Base-by-base conservation (phyloP, 169 alveolate genomes). In the Toxoplasma gondii region DNA sequence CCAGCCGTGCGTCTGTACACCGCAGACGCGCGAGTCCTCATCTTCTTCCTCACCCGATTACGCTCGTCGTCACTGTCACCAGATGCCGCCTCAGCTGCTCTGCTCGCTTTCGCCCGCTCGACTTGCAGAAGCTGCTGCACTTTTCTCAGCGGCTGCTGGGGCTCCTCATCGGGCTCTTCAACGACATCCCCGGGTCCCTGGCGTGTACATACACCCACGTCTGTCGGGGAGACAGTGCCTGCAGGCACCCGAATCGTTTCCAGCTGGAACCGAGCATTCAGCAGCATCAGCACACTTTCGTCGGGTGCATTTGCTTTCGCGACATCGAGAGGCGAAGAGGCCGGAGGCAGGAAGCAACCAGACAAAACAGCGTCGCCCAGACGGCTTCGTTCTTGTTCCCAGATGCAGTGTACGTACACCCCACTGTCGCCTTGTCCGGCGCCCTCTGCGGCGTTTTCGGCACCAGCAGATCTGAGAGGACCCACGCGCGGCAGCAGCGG, bases 381-480 rank as follows among this genome's bases (percentile, higher is more conserved):
- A n/a, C 84, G 38, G 2, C 44, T 31, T 7, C 84, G 41, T 12
- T 34, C 43, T 44, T 74, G 84, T n/a, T 74, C 45, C 90, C 54
- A 43, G 36, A 82, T 67, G 41, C 69, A 44, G 86, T 78, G 86
- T 78, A 78, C 86, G 86, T 29, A 78, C 86, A 78, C 86, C 86
- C 86, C 86, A n/a, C n/a, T 12, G 9, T 31, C 74, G 74, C 74
- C 74, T 16, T 27, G 74, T 27, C 74, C 74, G 4, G 74, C 74
- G 31, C 22, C 74, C 74, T 10, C 29, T 16, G 4, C 74, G 31
- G 7, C 74, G 9, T 31, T 64, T 4, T 7, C 31, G 34, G 9
- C 74, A 31, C 74, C 74, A 31, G n/a, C 1, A 4, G 24, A 16
- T 27, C 22, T 7, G 22, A 64, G 74, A 27, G 74, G 74, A 16